These are phyloP conservation scores for Juglanconis sp. DNA, from an alignment of 2,329 filamentous ascomycete genomes.

Conservation along the genomic window DNA sequence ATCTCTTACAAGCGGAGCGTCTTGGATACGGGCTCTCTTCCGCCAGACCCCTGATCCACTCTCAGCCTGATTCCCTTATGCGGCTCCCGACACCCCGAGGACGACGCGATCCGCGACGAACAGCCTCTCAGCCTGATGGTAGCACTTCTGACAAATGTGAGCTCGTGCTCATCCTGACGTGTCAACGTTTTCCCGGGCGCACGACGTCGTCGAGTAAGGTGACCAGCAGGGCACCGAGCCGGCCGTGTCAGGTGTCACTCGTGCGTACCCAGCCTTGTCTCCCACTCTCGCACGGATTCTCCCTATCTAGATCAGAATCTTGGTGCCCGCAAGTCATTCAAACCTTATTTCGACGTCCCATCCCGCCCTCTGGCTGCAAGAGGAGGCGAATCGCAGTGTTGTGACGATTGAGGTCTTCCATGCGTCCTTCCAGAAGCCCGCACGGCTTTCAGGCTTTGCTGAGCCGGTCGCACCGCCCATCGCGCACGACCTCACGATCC, in stretches of 20 bases:
- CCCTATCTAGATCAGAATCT: not conserved
- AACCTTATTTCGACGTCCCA: constrained; percentile 12
- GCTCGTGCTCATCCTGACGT: too few species aligned
- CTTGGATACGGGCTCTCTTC: not conserved
- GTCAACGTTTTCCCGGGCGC: too few species aligned
- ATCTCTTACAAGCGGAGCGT: not conserved
- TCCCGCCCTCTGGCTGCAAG: not conserved
- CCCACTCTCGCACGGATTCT: not conserved
- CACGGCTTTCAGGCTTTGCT: not conserved
- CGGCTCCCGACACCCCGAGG: not conserved
- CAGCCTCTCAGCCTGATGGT: not conserved
- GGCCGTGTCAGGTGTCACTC: not conserved
- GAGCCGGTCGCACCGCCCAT: not conserved
- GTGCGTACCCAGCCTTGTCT: not conserved
- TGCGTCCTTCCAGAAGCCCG: constrained; percentile 11
- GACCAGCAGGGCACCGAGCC: too few species aligned
- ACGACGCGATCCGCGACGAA: not conserved
- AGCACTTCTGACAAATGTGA: too few species aligned
- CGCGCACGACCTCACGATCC: not conserved
- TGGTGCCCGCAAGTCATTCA: constrained; percentile 10
- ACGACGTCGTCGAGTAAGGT: too few species aligned
- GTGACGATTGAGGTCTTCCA: too few species aligned
- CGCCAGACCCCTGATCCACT: not conserved
- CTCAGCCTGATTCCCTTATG: not conserved
- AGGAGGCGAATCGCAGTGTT: too few species aligned